Evolutionary conservation across 148 eudicot species (phyloP).

Genomic region (Camellia japonica): DNA sequence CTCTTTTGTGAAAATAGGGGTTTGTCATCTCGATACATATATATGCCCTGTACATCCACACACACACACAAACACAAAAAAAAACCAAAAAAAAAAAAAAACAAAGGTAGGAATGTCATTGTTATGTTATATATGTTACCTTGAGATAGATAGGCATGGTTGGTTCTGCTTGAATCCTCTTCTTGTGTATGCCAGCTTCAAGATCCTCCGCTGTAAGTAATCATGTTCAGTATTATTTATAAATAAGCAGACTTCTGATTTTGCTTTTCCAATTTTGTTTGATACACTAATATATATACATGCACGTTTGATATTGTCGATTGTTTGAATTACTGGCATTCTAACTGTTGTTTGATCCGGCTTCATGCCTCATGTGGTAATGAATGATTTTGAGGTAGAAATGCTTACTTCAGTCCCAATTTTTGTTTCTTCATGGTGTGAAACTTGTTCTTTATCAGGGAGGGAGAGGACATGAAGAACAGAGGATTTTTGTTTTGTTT

Average conservation of each 20-base stretch:
- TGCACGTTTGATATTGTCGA: too few relatives aligned
- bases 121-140: conserved; percentile 34
- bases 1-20: conserved; percentile 13
- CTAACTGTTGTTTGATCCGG: too few relatives aligned
- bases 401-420: too few relatives aligned
- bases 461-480: too few relatives aligned
- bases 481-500: too few relatives aligned
- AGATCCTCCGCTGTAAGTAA: conserved; percentile 77
- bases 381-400: too few relatives aligned
- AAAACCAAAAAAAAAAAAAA: background rate
- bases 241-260: background rate
- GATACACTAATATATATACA: too few relatives aligned
- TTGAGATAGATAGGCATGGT: conserved; percentile 82
- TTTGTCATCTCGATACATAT: conserved; percentile 15
- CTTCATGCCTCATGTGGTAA: too few relatives aligned
- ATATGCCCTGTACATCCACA: background rate
- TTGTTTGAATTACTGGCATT: too few relatives aligned
- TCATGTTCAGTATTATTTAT: background rate
- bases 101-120: background rate
- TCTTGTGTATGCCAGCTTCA: conserved; percentile 66
- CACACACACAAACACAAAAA: too few relatives aligned
- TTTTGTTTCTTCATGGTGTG: too few relatives aligned
- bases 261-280: background rate
- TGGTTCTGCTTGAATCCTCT: conserved; percentile 70
- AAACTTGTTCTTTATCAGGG: too few relatives aligned